Percentiles rank a stretch among this genome's conserved stretches.
Conservation (phyloP, 495 filamentous ascomycete genomes). For the Aspergillus leporis region DNA sequence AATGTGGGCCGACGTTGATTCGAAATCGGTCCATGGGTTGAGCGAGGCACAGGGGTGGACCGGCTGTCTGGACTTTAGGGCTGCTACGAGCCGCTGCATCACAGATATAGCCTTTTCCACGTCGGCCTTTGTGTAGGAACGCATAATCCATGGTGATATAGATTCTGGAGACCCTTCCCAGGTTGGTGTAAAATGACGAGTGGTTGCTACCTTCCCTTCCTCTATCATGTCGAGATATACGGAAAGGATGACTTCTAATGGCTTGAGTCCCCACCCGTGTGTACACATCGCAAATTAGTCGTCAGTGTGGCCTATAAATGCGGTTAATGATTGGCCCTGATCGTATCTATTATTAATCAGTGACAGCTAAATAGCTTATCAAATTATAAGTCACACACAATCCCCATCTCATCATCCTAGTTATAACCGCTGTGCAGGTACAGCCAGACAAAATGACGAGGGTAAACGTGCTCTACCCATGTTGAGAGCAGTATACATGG, state of each 20-base stretch:
- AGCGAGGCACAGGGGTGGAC: constrained; percentile 1
- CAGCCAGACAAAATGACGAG: too few species aligned
- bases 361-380: too few species aligned
- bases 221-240: constrained; percentile 18
- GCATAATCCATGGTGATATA: constrained; percentile 8
- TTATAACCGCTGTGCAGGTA: too few species aligned
- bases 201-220: constrained; percentile 13
- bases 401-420: too few species aligned
- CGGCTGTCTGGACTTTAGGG: constrained; percentile 10
- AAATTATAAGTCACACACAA: too few species aligned
- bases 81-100: constrained; percentile 11
- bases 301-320: too few species aligned
- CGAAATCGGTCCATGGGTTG: constrained; percentile 9
- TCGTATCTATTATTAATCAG: too few species aligned
- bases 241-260: constrained; percentile 18
- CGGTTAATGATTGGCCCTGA: too few species aligned
- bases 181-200: background rate
- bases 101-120: constrained; percentile 10
- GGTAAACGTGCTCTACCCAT: too few species aligned
- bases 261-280: constrained; percentile 18
- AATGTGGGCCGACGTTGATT: background rate
- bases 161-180: background rate
- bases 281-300: too few species aligned
- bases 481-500: too few species aligned
- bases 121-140: constrained; percentile 14